phyloP scores from a whole-genome alignment of 2,329 filamentous ascomycete species.

The Myriosclerotinia curreyana region DNA sequence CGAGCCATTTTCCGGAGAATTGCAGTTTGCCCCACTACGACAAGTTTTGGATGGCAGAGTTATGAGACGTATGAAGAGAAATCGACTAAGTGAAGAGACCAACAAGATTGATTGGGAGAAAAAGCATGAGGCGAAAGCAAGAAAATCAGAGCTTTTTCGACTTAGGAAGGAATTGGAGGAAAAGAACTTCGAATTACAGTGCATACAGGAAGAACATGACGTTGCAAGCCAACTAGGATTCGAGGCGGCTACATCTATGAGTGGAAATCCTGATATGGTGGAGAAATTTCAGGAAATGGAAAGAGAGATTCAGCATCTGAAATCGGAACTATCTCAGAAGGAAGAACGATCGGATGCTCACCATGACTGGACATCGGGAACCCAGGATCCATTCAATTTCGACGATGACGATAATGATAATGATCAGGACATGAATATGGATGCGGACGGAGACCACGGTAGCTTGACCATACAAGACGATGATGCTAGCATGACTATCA shows the following conservation, averaged over 20 bases:
- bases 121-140: constrained; percentile 42
- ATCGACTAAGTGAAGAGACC: constrained; percentile 57
- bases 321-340: constrained; percentile 32
- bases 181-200: constrained; percentile 37
- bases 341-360: constrained; percentile 30
- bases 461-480: background rate
- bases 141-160: constrained; percentile 48
- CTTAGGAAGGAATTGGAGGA: constrained; percentile 47
- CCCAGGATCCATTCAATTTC: constrained; percentile 45
- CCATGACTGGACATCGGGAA: constrained; percentile 51
- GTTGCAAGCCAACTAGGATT: constrained; percentile 35
- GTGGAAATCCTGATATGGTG: constrained; percentile 24
- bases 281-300: constrained; percentile 35
- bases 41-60: constrained; percentile 57
- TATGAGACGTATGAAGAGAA: constrained; percentile 55
- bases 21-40: constrained; percentile 50
- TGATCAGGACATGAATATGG: constrained; percentile 37
- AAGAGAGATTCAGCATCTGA: constrained; percentile 32
- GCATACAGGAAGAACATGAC: constrained; percentile 35
- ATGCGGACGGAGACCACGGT: constrained; percentile 33
- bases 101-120: constrained; percentile 51
- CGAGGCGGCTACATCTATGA: constrained; percentile 28
- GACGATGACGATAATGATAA: constrained; percentile 35
- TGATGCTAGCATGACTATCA: constrained; percentile 5
- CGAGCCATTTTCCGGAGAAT: constrained; percentile 40